phyloP scores from a whole-genome alignment of 1,284 basidiomycete genomes.

The Clitocybe nebularis region DNA sequence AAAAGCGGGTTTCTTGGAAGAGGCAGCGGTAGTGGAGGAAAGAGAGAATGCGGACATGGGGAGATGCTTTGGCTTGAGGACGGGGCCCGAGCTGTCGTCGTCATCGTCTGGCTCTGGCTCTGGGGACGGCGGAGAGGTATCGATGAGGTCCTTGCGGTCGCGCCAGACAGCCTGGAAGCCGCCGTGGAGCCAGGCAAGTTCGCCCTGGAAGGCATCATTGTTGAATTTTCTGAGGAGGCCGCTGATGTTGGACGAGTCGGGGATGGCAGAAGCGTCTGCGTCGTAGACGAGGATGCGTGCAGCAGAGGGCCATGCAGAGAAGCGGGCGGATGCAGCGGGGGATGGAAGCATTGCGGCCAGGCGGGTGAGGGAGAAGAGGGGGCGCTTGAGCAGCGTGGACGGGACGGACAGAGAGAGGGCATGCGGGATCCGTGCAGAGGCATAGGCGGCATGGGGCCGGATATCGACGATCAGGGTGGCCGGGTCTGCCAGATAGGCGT shows the following conservation, averaged over 20 bases:
- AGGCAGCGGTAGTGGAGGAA: constrained; percentile 44
- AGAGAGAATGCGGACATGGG: constrained; percentile 64
- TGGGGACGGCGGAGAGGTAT: constrained; percentile 39
- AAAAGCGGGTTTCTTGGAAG: constrained; percentile 10
- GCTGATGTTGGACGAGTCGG: constrained; percentile 66
- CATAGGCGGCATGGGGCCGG: constrained; percentile 75
- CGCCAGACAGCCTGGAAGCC: constrained; percentile 72
- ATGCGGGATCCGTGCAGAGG: constrained; percentile 58
- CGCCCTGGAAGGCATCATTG: constrained; percentile 60
- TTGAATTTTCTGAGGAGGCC: constrained; percentile 86
- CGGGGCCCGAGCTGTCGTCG: constrained; percentile 22
- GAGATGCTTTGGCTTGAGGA: constrained; percentile 57
- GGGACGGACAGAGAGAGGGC: constrained; percentile 92
- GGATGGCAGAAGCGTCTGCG: constrained; percentile 60
- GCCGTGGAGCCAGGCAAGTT: constrained; percentile 75
- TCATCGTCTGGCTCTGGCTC: constrained; percentile 56
- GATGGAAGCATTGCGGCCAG: constrained; percentile 75
- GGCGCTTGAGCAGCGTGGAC: constrained; percentile 89
- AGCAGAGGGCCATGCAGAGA: constrained; percentile 55
- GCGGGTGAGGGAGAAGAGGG: constrained; percentile 73
- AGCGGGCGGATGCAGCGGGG: constrained; percentile 49
- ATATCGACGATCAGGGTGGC: constrained; percentile 73
- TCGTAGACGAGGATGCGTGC: constrained; percentile 78
- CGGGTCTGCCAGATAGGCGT: constrained; percentile 28
- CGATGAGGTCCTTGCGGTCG: constrained; percentile 50